Evolutionary conservation across 495 filamentous ascomycete species (phyloP).

Genomic region (Cercophora newfieldiana): DNA sequence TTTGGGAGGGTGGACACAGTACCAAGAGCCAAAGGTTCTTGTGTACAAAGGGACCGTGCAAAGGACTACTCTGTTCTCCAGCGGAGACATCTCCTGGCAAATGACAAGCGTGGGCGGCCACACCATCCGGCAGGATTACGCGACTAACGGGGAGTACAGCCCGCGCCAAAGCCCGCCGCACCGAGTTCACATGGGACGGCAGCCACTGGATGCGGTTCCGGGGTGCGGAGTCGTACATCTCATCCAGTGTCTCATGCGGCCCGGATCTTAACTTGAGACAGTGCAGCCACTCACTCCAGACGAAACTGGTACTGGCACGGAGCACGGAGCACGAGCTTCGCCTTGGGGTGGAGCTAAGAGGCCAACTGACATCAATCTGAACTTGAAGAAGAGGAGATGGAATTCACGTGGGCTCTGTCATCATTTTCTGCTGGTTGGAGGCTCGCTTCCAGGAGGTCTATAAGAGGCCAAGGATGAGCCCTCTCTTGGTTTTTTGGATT

Average conservation of each 20-base stretch:
- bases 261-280: slow-evolving; percentile 12
- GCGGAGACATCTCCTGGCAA: neutral
- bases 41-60: neutral
- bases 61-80: neutral
- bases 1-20: neutral
- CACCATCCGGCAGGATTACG: slow-evolving; percentile 22
- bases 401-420: neutral
- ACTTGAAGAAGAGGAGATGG: neutral
- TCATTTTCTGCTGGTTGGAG: neutral
- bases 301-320: too few relatives aligned
- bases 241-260: slow-evolving; percentile 13
- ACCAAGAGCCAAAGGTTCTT: neutral
- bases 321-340: neutral
- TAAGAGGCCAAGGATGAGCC: neutral
- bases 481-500: neutral
- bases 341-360: neutral
- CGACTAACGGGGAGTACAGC: slow-evolving; percentile 7
- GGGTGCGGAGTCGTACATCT: neutral
- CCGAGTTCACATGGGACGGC: slow-evolving; percentile 1
- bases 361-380: neutral
- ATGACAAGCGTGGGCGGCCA: neutral
- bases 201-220: neutral
- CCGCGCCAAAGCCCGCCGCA: neutral
- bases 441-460: neutral
- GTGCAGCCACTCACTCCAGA: neutral